Evolutionary conservation across 441 rosid genomes (phyloP), one percentile per base, ranked within the genome.

Genomic region (Isatis lusitanica): DNA sequence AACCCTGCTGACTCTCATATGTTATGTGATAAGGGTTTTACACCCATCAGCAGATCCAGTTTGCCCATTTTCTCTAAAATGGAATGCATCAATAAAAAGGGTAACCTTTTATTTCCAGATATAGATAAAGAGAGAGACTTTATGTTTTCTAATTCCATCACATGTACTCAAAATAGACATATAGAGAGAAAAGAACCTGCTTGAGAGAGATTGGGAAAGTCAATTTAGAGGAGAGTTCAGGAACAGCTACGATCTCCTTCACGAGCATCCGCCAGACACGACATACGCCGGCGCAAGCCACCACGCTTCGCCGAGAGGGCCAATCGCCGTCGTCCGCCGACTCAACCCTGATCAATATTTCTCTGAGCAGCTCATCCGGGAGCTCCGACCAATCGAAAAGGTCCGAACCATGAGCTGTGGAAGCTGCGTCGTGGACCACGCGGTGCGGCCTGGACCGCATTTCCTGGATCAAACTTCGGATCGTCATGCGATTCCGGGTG

Each of bases 281-380:
- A 43, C 94, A 89, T 35, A 89, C 94, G 9, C 90, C 94, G 36
- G 89, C 94, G 55, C 90, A 85, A 61, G 86, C 89, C 44, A 89
- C 89, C 24, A 87, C 87, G 64, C 53, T 81, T 46, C 74, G 80
- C 47, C 94, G 80, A 0, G 75, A 73, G 4, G 94, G 94, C 94
- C 91, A 89, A 13, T 67, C 70, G 4, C 77, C 72, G 51, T 51
- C 78, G 17, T 85, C 90, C 0, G 83, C 71, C 17, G 82, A 56
- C 81, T 87, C 94, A 12, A 87, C 83, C 76, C 77, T 85, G 18
- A 74, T 73, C 53, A 87, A 66, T 46, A 87, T 83, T 9, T 89
- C 94, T 40, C 88, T 82, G 28, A 89, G 24, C 5, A 89, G 77
- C 83, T 89, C 94, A 6, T 78, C 88, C 6, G 88, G 94, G 47